phyloP scores from a whole-genome alignment of 257 asterid species.

The Fraxinus pennsylvanica region DNA sequence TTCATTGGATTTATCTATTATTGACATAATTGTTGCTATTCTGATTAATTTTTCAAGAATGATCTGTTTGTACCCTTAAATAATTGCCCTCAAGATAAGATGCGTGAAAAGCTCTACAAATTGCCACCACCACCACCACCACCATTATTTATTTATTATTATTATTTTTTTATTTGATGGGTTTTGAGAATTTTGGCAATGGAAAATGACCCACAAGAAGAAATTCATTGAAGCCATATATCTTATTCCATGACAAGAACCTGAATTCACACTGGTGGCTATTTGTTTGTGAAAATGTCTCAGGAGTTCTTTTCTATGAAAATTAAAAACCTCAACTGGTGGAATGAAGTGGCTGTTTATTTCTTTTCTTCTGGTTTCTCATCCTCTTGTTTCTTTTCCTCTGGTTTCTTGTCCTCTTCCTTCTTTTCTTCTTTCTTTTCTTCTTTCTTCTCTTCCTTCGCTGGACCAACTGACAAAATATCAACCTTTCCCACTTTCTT shows the following conservation, averaged over 20 bases:
- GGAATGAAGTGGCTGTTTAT: constrained; percentile 18
- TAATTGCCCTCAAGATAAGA: not conserved
- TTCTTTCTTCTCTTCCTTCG: constrained; percentile 51
- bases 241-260: not conserved
- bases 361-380: constrained; percentile 48
- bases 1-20: not conserved
- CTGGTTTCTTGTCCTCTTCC: constrained; percentile 32
- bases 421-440: constrained; percentile 23
- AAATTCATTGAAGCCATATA: not conserved
- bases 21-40: not conserved
- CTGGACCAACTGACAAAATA: constrained; percentile 72
- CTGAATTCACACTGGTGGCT: not conserved
- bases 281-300: not conserved
- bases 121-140: not conserved
- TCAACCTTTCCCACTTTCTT: constrained; percentile 71
- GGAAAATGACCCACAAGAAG: not conserved
- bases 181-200: not conserved
- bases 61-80: not conserved
- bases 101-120: constrained; percentile 22
- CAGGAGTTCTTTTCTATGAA: not conserved
- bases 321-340: not conserved
- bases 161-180: not conserved
- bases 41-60: not conserved
- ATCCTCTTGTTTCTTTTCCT: constrained; percentile 32
- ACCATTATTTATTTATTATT: not conserved